Conservation (phyloP, 495 filamentous ascomycete species). For the Apodospora peruviana region DNA sequence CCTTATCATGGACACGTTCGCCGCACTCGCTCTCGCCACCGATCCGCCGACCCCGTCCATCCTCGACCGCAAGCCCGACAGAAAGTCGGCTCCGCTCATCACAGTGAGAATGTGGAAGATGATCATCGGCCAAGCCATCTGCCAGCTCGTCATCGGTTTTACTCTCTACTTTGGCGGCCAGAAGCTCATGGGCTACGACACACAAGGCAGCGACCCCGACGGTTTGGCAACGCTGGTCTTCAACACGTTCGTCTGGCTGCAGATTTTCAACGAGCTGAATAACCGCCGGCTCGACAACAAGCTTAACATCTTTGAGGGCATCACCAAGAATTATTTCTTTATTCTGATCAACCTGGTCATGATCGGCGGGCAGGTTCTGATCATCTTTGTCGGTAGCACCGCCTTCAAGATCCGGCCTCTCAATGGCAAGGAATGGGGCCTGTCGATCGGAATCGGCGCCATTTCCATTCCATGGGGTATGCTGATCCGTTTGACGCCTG, state of each 20-base stretch:
- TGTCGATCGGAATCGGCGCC: constrained; percentile 64
- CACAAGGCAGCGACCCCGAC: constrained; percentile 15
- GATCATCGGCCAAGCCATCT: constrained; percentile 81
- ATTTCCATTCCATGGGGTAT: constrained; percentile 68
- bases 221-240: constrained; percentile 69
- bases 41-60: constrained; percentile 75
- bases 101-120: constrained; percentile 89
- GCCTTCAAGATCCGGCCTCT: constrained; percentile 61
- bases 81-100: constrained; percentile 67
- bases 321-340: constrained; percentile 76
- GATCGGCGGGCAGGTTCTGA: constrained; percentile 79
- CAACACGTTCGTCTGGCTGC: constrained; percentile 95
- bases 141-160: constrained; percentile 72
- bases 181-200: constrained; percentile 48
- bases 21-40: constrained; percentile 79
- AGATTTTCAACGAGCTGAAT: constrained; percentile 91
- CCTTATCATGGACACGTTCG: constrained; percentile 90
- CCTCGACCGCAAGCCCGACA: constrained; percentile 71
- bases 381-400: constrained; percentile 66
- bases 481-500: constrained; percentile 54
- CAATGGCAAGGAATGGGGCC: constrained; percentile 65
- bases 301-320: constrained; percentile 85
- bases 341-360: constrained; percentile 77
- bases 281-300: constrained; percentile 78
- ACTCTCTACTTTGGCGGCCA: constrained; percentile 69